Conservation (phyloP, 1,139 yeast genomes). For the Suhomyces guaymorum region DNA sequence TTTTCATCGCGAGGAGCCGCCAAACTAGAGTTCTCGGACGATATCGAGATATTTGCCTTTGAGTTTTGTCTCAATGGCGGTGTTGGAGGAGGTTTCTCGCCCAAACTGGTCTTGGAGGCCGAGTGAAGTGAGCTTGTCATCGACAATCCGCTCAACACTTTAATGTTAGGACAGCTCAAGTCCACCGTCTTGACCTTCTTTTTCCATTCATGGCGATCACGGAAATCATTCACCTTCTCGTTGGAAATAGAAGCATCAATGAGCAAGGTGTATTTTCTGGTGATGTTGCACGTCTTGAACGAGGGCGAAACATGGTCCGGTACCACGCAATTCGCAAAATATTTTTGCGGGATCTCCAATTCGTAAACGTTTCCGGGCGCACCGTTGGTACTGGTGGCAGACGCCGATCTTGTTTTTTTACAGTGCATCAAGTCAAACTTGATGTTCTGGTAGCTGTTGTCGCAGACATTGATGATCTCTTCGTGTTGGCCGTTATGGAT, state of each 20-base stretch:
- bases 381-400: conserved; percentile 23
- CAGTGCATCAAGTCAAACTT: conserved; percentile 44
- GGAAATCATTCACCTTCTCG: conserved; percentile 26
- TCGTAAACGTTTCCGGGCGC: conserved; percentile 34
- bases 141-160: conserved; percentile 45
- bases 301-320: conserved; percentile 56
- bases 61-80: not conserved
- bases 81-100: conserved; percentile 1
- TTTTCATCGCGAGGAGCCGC: not conserved
- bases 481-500: conserved; percentile 35
- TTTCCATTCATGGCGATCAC: conserved; percentile 20
- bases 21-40: not conserved
- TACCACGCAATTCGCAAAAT: conserved; percentile 42
- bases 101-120: conserved; percentile 10
- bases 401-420: conserved; percentile 27
- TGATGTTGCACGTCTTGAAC: conserved; percentile 59
- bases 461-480: conserved; percentile 30
- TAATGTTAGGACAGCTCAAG: conserved; percentile 37
- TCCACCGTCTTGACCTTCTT: conserved; percentile 32
- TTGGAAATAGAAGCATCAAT: conserved; percentile 49
- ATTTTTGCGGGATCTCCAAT: conserved; percentile 46
- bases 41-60: not conserved
- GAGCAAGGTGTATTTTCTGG: conserved; percentile 46
- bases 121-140: conserved; percentile 20
- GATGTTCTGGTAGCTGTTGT: conserved; percentile 36